Evolutionary conservation across 495 filamentous ascomycete genomes (phyloP), one percentile per base, ranked within the genome.

Genomic region (Podospora bellae-mahoneyi): DNA sequence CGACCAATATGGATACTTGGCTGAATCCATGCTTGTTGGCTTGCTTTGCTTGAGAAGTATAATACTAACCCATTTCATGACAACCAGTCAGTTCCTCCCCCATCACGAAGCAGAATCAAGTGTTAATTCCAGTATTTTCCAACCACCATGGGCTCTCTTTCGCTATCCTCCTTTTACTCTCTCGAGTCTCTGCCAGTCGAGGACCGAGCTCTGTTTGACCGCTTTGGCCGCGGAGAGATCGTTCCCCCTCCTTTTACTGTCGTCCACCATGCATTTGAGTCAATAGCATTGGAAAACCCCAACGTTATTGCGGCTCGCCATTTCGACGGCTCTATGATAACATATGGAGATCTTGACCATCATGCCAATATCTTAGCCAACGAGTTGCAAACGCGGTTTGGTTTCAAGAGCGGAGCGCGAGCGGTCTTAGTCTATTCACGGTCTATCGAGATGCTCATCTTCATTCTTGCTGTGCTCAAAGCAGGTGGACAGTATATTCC

Each of bases 401-500:
- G 77, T 27, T 68, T 80, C 30, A 57, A 61, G 20, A 70, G 66
- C n/a, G 70, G 75, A 2, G 65, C 76, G 53, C 68, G 77, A 27
- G 73, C 77, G 18, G 64, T 68, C 16, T 72, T 79, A 28, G 76
- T 78, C 13, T 70, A 72, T 26, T 72, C 70, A 13, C 75, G 79
- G 16, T 71, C 70, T 57, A 71, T 78, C 44, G 75, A 78, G 63
- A 74, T 82, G 70, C 67, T 84, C 32, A 76, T 85, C 28, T 76
- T 79, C 23, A 81, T 85, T 27, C 67, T 85, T 32, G 85, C 79
- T 5, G 72, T 84, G n/a, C 70, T 87, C 9, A 81, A 81, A 19
- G 78, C 82, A 15, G 85, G 85, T 10, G 83, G 74, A 7, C 81
- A 80, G 61, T 83, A 82, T 68, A 86, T 89, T 26, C 86, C 79